A percentile compares a stretch with the other conserved stretches of the same genome.
Evolutionary conservation across 163 green algal species (phyloP).

Genomic region (Chloromonas sp.): DNA sequence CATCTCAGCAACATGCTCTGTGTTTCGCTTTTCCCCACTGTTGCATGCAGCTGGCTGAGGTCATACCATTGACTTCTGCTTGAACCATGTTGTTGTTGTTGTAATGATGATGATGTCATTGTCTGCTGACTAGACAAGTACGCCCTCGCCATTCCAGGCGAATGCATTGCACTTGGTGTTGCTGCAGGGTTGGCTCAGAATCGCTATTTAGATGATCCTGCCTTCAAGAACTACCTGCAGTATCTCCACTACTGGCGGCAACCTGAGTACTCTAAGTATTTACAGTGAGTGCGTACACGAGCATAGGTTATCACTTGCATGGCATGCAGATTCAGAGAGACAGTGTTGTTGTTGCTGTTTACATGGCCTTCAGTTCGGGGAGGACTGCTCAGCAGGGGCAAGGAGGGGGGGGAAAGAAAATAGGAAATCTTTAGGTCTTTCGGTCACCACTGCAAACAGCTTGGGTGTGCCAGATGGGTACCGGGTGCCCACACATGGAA

Average conservation of each 20-base stretch:
- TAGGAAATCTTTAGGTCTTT: too few relatives aligned
- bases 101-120: too few relatives aligned
- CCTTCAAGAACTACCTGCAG: conserved; percentile 83
- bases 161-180: background rate
- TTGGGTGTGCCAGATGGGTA: too few relatives aligned
- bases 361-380: too few relatives aligned
- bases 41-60: background rate
- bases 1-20: too few relatives aligned
- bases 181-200: conserved; percentile 76
- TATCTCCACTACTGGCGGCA: conserved; percentile 90
- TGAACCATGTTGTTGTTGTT: too few relatives aligned
- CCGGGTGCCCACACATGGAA: too few relatives aligned
- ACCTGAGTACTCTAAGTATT: conserved; percentile 71
- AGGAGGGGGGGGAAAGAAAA: background rate
- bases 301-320: background rate
- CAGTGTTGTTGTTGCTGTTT: background rate
- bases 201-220: conserved; percentile 75
- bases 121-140: too few relatives aligned
- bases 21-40: too few relatives aligned
- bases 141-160: background rate
- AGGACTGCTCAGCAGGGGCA: background rate
- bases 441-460: too few relatives aligned
- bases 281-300: conserved; percentile 56
- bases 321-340: background rate
- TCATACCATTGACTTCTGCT: background rate